Evolutionary conservation across 306 rosid genomes (phyloP).

Genomic region (Citrullus mucosospermus): DNA sequence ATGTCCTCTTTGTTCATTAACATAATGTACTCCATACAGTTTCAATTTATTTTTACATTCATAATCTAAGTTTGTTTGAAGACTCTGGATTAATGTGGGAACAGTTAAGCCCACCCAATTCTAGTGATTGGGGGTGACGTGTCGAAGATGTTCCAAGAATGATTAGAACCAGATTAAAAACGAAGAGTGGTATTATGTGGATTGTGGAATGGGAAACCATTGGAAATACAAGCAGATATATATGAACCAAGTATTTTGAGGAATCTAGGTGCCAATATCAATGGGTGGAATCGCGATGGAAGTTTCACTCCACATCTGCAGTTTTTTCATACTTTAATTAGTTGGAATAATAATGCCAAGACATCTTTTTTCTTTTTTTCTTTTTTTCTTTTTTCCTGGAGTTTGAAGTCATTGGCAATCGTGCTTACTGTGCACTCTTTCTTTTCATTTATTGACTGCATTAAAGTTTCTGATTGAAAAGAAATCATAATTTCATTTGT

Average conservation of each 20-base stretch:
- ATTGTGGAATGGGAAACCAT: neutral
- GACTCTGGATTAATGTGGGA: neutral
- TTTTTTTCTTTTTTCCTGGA: neutral
- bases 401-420: neutral
- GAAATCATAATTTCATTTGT: neutral
- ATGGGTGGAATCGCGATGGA: neutral
- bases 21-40: neutral
- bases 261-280: neutral
- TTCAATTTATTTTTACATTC: neutral
- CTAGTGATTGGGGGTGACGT: neutral
- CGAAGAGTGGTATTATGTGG: neutral
- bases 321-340: neutral
- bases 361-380: neutral
- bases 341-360: neutral
- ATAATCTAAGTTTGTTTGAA: neutral
- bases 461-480: neutral
- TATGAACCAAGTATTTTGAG: neutral
- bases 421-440: neutral
- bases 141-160: neutral
- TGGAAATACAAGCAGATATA: neutral
- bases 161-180: neutral
- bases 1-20: neutral
- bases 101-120: neutral
- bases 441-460: neutral
- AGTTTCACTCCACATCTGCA: neutral